Base-by-base conservation (phyloP, 179 eudicot species). In the Camellia oleifera region DNA sequence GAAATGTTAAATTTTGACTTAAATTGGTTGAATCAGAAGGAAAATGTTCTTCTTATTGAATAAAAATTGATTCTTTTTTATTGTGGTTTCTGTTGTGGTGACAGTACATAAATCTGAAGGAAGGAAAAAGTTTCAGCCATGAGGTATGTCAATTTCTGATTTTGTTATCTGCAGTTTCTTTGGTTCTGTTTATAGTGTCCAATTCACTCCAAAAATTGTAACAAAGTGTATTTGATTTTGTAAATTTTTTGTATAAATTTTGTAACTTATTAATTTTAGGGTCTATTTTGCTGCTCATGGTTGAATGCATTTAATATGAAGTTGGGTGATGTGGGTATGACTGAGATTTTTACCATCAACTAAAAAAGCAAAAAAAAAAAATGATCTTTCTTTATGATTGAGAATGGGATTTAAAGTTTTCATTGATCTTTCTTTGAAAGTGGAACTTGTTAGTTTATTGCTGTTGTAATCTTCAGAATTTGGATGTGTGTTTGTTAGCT, bases 121-220 rank as follows among this genome's bases (percentile, higher is more conserved):
- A 42, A 32, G 57, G 54, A 13, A 40, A 73, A 50, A 13, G 23
- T 60, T 60, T 54, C 78, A 42, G 76, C 77, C 50, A 84, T 84
- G 86, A 84, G 86, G 86, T 84, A 77, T n/a, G 78, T 26, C 10
- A 69, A 12, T 66, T 23, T 13, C 17, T 5, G 52, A 48, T 48
- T 48, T 48, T 48, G 52, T 48, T 48, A 4, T 48, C 52, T 48
- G 52, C 7, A 7, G 52, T 48, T 48, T 48, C 52, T 48, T 68
- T 11, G 7, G 66, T 7, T 58, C 13, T 42, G 5, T 1, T 60
- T 53, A 61, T 4, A n/a, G 4, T 13, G 7, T 18, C 69, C 56
- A 32, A 32, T 32, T 32, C 40, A 32, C 40, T 32, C 40, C 40
- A 32, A 32, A 32, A 32, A 32, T 32, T 32, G 40, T 32, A 32